phyloP scores from a whole-genome alignment of 768 basidiomycete genomes.

The Tremella fuciformis region DNA sequence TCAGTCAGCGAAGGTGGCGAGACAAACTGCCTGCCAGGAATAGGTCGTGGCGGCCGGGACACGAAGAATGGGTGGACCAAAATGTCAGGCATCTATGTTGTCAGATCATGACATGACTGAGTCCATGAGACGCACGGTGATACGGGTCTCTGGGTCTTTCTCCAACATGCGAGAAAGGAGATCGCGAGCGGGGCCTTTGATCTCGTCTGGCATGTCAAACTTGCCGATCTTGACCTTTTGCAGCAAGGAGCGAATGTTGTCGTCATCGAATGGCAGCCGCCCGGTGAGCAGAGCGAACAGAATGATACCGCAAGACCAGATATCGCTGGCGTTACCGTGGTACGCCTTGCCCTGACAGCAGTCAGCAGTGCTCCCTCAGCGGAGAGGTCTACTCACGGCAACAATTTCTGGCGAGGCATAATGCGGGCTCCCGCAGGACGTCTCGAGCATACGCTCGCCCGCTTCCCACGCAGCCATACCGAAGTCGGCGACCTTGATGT shows the following conservation, averaged over 20 bases:
- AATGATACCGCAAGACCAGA: conserved; percentile 96
- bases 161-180: conserved; percentile 77
- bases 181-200: conserved; percentile 69
- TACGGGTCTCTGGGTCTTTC: conserved; percentile 68
- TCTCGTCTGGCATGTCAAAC: conserved; percentile 69
- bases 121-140: conserved; percentile 56
- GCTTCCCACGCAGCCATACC: conserved; percentile 95
- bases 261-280: conserved; percentile 87
- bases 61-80: conserved; percentile 74
- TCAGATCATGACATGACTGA: not conserved
- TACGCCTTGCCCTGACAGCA: conserved; percentile 66
- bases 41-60: conserved; percentile 55
- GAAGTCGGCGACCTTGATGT: conserved; percentile 94
- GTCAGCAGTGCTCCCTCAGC: conserved; percentile 8
- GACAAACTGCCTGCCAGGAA: conserved; percentile 48
- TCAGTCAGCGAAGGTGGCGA: conserved; percentile 63
- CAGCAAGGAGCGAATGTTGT: conserved; percentile 71
- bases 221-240: conserved; percentile 72
- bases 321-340: conserved; percentile 81
- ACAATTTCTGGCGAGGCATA: conserved; percentile 93
- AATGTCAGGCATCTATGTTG: conserved; percentile 64
- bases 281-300: conserved; percentile 84
- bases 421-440: conserved; percentile 90
- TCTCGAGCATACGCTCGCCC: conserved; percentile 63
- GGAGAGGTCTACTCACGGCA: conserved; percentile 40